These are phyloP conservation scores for Penicillium verrucosum DNA, from an alignment of 2,329 filamentous ascomycete species.

Conservation along the genomic window DNA sequence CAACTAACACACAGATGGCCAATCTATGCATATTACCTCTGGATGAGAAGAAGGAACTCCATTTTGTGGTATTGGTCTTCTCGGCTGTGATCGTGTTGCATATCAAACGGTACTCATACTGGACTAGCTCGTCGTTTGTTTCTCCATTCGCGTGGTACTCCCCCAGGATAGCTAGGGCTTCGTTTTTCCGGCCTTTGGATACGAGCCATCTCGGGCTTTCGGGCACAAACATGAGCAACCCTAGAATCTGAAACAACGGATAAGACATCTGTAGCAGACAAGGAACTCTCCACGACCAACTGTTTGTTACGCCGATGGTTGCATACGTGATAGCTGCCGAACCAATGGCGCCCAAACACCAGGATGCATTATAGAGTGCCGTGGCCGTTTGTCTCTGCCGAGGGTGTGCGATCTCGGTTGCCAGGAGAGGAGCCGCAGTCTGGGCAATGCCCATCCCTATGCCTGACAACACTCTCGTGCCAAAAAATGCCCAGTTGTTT, in stretches of 20 bases:
- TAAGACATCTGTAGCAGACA: constrained; percentile 52
- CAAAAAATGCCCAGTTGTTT: constrained; percentile 24
- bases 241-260: constrained; percentile 47
- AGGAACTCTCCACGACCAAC: constrained; percentile 56
- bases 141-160: constrained; percentile 57
- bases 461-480: constrained; percentile 31
- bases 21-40: constrained; percentile 17
- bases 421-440: constrained; percentile 27
- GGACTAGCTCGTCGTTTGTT: constrained; percentile 23
- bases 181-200: constrained; percentile 54
- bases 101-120: constrained; percentile 22
- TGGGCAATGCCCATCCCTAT: constrained; percentile 35
- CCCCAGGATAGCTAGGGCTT: constrained; percentile 54
- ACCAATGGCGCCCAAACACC: constrained; percentile 16
- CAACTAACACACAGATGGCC: constrained; percentile 17
- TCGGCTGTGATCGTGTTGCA: constrained; percentile 17
- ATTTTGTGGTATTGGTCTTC: constrained; percentile 8
- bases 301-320: constrained; percentile 10
- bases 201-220: constrained; percentile 64
- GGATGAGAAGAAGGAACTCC: constrained; percentile 19
- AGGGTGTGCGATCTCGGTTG: constrained; percentile 30
- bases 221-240: constrained; percentile 53
- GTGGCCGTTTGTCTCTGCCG: constrained; percentile 27
- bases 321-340: constrained; percentile 12
- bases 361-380: constrained; percentile 28